These are phyloP conservation scores for Phytophthora litchii DNA, from an alignment of 352 stramenopile species.

Conservation along the genomic window DNA sequence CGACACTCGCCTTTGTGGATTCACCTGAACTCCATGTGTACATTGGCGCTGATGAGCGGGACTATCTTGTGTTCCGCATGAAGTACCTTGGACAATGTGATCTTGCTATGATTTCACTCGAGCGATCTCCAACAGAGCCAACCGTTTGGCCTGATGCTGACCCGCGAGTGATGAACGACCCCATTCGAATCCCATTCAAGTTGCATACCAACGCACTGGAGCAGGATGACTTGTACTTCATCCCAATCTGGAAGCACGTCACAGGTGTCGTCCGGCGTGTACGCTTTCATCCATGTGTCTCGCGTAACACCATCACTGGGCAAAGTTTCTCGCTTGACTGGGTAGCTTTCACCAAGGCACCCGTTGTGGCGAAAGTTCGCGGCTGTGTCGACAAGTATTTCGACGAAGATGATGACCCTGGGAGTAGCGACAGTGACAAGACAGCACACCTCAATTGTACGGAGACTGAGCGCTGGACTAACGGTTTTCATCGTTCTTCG, in stretches of 20 bases:
- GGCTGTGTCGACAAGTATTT: constrained; percentile 84
- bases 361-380: constrained; percentile 74
- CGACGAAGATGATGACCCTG: constrained; percentile 21
- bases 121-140: constrained; percentile 41
- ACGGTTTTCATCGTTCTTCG: constrained; percentile 50
- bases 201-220: constrained; percentile 28
- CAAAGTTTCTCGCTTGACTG: constrained; percentile 79
- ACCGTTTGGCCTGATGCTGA: constrained; percentile 38
- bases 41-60: constrained; percentile 49
- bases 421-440: constrained; percentile 12
- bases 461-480: constrained; percentile 44
- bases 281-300: constrained; percentile 64
- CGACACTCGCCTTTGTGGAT: constrained; percentile 55
- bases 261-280: constrained; percentile 62
- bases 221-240: constrained; percentile 60
- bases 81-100: constrained; percentile 64
- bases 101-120: constrained; percentile 55
- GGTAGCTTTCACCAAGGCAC: constrained; percentile 73
- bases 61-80: constrained; percentile 68
- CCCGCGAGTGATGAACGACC: constrained; percentile 48
- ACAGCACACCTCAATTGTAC: constrained; percentile 52
- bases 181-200: constrained; percentile 63
- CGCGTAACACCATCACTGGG: constrained; percentile 33
- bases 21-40: constrained; percentile 64
- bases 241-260: constrained; percentile 67